phyloP scores from a whole-genome alignment of 2,329 filamentous ascomycete species.

The Fusarium sulawesiense region DNA sequence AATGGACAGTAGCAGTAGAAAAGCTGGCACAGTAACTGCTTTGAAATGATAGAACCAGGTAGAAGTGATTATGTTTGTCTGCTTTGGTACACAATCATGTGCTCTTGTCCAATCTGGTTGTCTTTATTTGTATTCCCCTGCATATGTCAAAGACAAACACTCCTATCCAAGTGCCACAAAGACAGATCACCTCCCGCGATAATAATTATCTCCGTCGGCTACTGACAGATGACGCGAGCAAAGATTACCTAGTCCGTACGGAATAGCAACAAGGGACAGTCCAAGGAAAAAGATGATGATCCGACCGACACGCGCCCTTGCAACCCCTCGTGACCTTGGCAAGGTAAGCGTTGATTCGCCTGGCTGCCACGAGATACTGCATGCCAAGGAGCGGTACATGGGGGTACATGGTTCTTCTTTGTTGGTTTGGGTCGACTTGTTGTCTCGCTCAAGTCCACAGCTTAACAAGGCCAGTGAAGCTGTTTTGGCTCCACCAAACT shows the following conservation, averaged over 20 bases:
- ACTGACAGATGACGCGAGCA: slow-evolving; percentile 3
- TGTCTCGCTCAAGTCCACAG: slow-evolving; percentile 23
- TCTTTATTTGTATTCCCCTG: background rate
- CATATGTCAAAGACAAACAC: slow-evolving; percentile 3
- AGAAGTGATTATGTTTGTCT: slow-evolving; percentile 9
- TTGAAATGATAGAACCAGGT: slow-evolving; percentile 2
- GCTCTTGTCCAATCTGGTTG: background rate
- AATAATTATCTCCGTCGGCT: background rate
- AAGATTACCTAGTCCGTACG: slow-evolving; percentile 1
- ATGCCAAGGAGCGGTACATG: slow-evolving; percentile 32
- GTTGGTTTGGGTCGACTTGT: background rate
- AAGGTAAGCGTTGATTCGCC: slow-evolving; percentile 34
- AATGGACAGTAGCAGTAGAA: slow-evolving; percentile 21
- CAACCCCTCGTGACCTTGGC: slow-evolving; percentile 33
- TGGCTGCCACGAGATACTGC: slow-evolving; percentile 27
- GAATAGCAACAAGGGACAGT: slow-evolving; percentile 3
- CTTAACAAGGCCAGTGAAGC: slow-evolving; percentile 1
- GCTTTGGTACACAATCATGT: background rate
- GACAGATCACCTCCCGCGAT: background rate
- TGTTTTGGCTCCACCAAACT: slow-evolving; percentile 43
- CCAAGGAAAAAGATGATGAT: slow-evolving; percentile 29
- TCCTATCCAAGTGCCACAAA: slow-evolving; percentile 2
- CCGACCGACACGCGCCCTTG: slow-evolving; percentile 26
- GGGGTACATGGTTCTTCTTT: slow-evolving; percentile 16
- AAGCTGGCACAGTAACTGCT: slow-evolving; percentile 20